Evolutionary conservation across 495 filamentous ascomycete genomes (phyloP).

Genomic region (Beverwykella pulmonaria): DNA sequence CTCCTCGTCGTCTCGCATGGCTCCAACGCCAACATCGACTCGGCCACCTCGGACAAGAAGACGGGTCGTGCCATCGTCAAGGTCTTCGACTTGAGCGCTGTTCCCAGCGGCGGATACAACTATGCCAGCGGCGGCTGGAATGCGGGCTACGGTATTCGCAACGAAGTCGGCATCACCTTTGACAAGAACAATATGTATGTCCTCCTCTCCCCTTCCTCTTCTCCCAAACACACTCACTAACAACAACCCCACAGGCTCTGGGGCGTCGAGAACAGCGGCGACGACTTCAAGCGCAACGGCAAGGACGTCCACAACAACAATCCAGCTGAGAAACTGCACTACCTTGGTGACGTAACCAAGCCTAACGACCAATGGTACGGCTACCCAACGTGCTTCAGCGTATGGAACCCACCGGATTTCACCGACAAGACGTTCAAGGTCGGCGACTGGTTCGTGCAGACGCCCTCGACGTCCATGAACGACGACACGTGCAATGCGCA

Average conservation of each 20-base stretch:
- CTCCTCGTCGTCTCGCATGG: conserved; percentile 34
- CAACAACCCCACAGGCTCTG: conserved; percentile 21
- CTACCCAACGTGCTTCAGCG: conserved; percentile 37
- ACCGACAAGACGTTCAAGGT: conserved; percentile 36
- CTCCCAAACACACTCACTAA: neutral
- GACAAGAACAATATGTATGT: conserved; percentile 33
- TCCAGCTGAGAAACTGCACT: conserved; percentile 37
- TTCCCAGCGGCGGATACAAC: conserved; percentile 30
- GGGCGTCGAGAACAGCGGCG: conserved; percentile 37
- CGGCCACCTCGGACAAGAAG: conserved; percentile 6
- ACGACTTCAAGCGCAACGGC: conserved; percentile 32
- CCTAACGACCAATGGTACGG: conserved; percentile 37
- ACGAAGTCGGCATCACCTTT: conserved; percentile 36
- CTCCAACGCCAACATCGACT: conserved; percentile 34
- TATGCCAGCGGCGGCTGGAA: conserved; percentile 18
- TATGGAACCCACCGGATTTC: conserved; percentile 34
- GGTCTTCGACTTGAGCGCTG: conserved; percentile 31
- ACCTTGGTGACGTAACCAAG: conserved; percentile 35
- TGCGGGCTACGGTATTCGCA: conserved; percentile 33
- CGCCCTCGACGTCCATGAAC: conserved; percentile 23
- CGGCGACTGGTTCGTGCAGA: conserved; percentile 35
- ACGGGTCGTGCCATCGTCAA: conserved; percentile 34
- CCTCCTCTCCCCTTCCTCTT: neutral
- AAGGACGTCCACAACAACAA: conserved; percentile 37
- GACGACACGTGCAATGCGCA: conserved; percentile 27